phyloP scores from a whole-genome alignment of 2,329 filamentous ascomycete species.

The Colletotrichum sp. region DNA sequence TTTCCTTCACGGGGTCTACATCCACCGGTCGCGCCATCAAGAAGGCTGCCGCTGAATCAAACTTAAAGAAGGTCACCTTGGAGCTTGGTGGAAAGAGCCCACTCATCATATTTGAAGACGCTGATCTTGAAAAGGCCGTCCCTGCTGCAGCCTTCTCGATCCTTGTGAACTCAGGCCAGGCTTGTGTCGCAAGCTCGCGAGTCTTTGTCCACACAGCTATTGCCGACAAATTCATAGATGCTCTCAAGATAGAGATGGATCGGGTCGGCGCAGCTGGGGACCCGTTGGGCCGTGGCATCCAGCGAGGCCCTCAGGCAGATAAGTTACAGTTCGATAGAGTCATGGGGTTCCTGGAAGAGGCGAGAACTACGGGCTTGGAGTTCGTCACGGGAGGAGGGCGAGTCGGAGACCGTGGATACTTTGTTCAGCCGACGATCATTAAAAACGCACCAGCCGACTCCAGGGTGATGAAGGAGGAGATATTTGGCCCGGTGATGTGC shows the following conservation, averaged over 20 bases:
- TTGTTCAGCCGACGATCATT: constrained; percentile 43
- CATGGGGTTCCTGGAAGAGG: constrained; percentile 35
- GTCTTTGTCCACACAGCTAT: constrained; percentile 77
- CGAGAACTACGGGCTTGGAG: constrained; percentile 47
- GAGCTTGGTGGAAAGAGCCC: constrained; percentile 52
- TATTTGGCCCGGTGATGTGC: constrained; percentile 66
- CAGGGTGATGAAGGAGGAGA: constrained; percentile 53
- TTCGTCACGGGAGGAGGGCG: constrained; percentile 78
- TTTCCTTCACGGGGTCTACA: constrained; percentile 10
- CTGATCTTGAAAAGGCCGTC: constrained; percentile 47
- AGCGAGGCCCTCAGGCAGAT: constrained; percentile 38
- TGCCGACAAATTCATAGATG: constrained; percentile 71
- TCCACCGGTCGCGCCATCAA: neutral
- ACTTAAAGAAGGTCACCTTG: constrained; percentile 45
- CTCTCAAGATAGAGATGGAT: constrained; percentile 71
- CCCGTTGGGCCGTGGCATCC: constrained; percentile 49
- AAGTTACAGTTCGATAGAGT: constrained; percentile 44
- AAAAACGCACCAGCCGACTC: constrained; percentile 3
- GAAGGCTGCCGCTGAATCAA: constrained; percentile 35
- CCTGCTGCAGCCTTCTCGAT: constrained; percentile 23
- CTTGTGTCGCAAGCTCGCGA: constrained; percentile 72
- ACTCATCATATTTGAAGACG: constrained; percentile 49
- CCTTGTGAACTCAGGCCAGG: constrained; percentile 22
- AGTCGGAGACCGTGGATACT: constrained; percentile 43
- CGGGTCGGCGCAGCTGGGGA: constrained; percentile 79